phyloP scores from a whole-genome alignment of 2,329 filamentous ascomycete species.

The Claviceps africana region DNA sequence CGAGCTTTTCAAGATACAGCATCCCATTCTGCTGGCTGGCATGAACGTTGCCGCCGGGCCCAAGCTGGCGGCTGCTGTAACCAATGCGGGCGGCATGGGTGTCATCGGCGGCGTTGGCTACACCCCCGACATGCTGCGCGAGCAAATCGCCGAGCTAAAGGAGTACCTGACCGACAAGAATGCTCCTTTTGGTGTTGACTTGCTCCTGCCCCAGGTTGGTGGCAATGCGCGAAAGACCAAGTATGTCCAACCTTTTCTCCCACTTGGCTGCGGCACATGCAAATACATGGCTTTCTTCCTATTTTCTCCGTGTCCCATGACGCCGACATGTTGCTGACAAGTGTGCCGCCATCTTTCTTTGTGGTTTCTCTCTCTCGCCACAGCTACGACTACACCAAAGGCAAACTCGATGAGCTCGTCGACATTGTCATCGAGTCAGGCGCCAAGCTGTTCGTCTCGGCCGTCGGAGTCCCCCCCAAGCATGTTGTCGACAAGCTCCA shows the following conservation, averaged over 20 bases:
- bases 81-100: constrained; percentile 90
- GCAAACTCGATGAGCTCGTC: constrained; percentile 82
- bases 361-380: not conserved
- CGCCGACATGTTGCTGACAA: not conserved
- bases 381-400: constrained; percentile 99
- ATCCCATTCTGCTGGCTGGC: constrained; percentile 86
- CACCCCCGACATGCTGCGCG: constrained; percentile 90
- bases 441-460: constrained; percentile 88
- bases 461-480: constrained; percentile 85
- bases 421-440: constrained; percentile 87
- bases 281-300: not conserved
- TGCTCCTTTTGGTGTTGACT: constrained; percentile 86
- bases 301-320: not conserved
- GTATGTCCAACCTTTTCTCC: constrained; percentile 22
- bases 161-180: constrained; percentile 76
- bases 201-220: constrained; percentile 87
- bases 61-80: constrained; percentile 89
- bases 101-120: constrained; percentile 94
- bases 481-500: constrained; percentile 82
- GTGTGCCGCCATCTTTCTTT: too few species aligned
- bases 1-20: constrained; percentile 95
- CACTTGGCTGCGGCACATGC: not conserved
- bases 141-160: constrained; percentile 93
- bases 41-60: constrained; percentile 99
- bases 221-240: constrained; percentile 93